These are phyloP conservation scores for Camelina hispida DNA, from an alignment of 345 rosid genomes.

Conservation along the genomic window DNA sequence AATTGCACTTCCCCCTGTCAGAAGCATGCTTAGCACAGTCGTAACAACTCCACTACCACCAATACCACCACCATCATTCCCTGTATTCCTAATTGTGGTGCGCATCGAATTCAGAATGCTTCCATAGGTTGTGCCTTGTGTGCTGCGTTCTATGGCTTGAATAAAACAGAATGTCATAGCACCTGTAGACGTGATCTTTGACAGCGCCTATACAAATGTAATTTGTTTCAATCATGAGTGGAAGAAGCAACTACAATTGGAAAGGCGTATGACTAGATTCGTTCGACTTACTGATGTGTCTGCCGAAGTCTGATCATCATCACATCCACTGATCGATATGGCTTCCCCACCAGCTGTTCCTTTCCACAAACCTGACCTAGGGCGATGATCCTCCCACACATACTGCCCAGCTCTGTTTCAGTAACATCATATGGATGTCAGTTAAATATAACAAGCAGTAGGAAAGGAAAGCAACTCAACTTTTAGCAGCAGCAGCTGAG, in stretches of 20 bases:
- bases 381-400: constrained; percentile 89
- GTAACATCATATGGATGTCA: background rate
- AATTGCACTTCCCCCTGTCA: constrained; percentile 64
- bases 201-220: constrained; percentile 63
- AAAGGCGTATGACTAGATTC: background rate
- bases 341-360: constrained; percentile 94
- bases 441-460: background rate
- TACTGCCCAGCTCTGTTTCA: constrained; percentile 66
- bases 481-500: background rate
- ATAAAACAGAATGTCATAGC: constrained; percentile 94
- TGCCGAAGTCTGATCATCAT: constrained; percentile 88
- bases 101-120: constrained; percentile 79
- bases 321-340: constrained; percentile 86
- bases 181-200: constrained; percentile 80
- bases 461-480: background rate
- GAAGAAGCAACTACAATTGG: constrained; percentile 10
- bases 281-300: constrained; percentile 75
- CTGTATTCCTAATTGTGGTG: constrained; percentile 58
- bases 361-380: constrained; percentile 77
- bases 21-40: constrained; percentile 72
- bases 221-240: constrained; percentile 14
- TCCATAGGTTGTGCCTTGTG: constrained; percentile 72
- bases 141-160: constrained; percentile 74
- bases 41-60: constrained; percentile 64
- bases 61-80: constrained; percentile 45